Conservation (phyloP, 495 filamentous ascomycete genomes). For the Delitschia confertaspora region DNA sequence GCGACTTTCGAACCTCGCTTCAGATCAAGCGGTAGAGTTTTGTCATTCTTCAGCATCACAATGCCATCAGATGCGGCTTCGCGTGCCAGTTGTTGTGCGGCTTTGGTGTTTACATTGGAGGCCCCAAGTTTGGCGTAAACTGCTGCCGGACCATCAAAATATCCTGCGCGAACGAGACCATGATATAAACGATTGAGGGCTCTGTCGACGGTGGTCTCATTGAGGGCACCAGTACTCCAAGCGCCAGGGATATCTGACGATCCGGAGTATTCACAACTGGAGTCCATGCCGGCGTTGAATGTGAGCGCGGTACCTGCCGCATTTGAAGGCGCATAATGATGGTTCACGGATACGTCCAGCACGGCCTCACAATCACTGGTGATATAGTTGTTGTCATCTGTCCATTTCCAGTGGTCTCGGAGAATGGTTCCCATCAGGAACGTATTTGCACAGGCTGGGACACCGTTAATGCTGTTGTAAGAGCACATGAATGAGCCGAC, state of each 20-base stretch:
- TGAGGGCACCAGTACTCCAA: constrained; percentile 9
- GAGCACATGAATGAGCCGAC: constrained; percentile 43
- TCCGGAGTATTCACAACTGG: constrained; percentile 8
- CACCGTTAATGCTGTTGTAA: constrained; percentile 40
- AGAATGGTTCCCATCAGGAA: constrained; percentile 39
- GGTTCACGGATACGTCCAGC: constrained; percentile 33
- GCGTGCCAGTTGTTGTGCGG: constrained; percentile 2
- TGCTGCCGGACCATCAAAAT: constrained; percentile 4
- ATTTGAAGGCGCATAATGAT: constrained; percentile 30
- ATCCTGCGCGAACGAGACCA: constrained; percentile 11
- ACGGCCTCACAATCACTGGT: constrained; percentile 41
- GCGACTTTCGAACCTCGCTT: constrained; percentile 31
- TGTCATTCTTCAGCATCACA: constrained; percentile 12
- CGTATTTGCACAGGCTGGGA: constrained; percentile 38
- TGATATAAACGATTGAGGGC: constrained; percentile 8
- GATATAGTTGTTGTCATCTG: constrained; percentile 35
- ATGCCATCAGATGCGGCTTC: constrained; percentile 7
- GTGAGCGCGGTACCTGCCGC: constrained; percentile 32
- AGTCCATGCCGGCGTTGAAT: constrained; percentile 13
- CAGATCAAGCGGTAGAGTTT: constrained; percentile 30
- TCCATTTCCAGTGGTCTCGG: constrained; percentile 42
- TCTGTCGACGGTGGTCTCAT: constrained; percentile 4
- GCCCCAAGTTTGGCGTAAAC: constrained; percentile 3
- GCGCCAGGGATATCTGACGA: constrained; percentile 12
- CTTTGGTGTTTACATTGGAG: constrained; percentile 2